Evolutionary conservation across 129 eudicot genomes (phyloP), one percentile per base, ranked within the genome.

Genomic region (Pseudognaphalium luteoalbum): DNA sequence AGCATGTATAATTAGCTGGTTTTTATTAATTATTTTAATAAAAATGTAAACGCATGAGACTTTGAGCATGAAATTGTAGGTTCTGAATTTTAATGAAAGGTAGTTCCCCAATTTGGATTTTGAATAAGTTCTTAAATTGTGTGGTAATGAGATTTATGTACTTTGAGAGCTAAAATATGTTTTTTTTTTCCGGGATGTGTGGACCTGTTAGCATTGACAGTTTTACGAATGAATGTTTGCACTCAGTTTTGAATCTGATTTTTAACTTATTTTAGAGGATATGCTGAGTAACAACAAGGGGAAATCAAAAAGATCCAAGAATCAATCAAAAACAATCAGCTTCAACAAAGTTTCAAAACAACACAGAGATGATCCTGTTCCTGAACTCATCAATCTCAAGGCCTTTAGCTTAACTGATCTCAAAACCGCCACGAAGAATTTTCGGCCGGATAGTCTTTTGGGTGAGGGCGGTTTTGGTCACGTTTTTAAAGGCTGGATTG

Each of bases 401-500:
- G 74, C 87, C 72, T 92, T 92, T 68, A 83, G 79, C 39, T 85
- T 85, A 81, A 75, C 57, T 61, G 88, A 87, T 77, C 89, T 88
- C 21, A 84, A 86, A 75, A 74, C 75, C 22, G 89, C 91, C 47
- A 78, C 89, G 17, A 86, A 80, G 60, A 89, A 89, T 69, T 89
- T 89, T 70, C 87, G 91, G 4, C 77, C 87, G 6, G 95, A 89
- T 70, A 87, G 86, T 70, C 86, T 88, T 78, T 78, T 90, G 59
- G 90, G 92, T 6, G 92, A 87, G 78, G 90, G 92, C 41, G 89
- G 92, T 10, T 90, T 90, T 74, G 90, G 90, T 28, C 86, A 72
- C 71, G 90, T 85, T 19, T 87, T 81, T 50, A 89, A 89, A 85
- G 95, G 91, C 62, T 89, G 95, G 95, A 68, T 89, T 39, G 95